Evolutionary conservation across 139 green algal species (phyloP).

Genomic region (Closterium sp.): DNA sequence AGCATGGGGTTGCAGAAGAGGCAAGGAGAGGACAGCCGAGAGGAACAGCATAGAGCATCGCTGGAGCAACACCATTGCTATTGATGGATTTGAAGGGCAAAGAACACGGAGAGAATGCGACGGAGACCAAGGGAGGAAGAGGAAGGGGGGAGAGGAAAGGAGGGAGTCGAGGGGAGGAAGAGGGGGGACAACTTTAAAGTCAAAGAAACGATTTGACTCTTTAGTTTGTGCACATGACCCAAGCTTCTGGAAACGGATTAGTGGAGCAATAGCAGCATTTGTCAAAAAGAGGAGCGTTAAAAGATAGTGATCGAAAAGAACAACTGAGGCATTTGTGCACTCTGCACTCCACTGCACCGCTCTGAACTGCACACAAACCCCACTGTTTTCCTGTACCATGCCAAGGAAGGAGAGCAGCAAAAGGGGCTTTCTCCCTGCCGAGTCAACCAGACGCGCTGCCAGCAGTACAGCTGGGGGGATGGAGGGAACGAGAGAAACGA

Average conservation of each 20-base stretch:
- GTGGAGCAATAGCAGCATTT: not conserved
- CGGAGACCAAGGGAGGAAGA: not conserved
- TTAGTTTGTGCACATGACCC: too few relatives aligned
- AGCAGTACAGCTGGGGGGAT: not conserved
- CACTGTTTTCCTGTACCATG: conserved; percentile 56
- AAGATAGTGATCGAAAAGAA: not conserved
- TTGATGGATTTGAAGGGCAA: too few relatives aligned
- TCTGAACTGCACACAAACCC: not conserved
- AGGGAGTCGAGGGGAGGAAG: not conserved
- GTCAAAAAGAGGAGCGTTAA: not conserved
- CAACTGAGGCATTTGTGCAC: not conserved
- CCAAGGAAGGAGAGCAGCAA: conserved; percentile 72
- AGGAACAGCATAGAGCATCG: conserved; percentile 34
- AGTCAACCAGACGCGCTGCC: not conserved
- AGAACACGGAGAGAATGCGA: too few relatives aligned
- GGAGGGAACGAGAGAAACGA: not conserved
- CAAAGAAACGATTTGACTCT: not conserved
- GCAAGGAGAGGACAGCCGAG: conserved; percentile 8
- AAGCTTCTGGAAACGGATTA: too few relatives aligned
- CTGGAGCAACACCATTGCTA: not conserved
- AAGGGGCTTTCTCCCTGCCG: conserved; percentile 59
- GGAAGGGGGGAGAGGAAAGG: not conserved
- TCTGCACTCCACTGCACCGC: not conserved
- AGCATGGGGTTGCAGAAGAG: not conserved
- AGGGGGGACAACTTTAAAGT: not conserved